Base-by-base conservation (phyloP, 2,329 filamentous ascomycete species). In the Penicillium janthinellum region DNA sequence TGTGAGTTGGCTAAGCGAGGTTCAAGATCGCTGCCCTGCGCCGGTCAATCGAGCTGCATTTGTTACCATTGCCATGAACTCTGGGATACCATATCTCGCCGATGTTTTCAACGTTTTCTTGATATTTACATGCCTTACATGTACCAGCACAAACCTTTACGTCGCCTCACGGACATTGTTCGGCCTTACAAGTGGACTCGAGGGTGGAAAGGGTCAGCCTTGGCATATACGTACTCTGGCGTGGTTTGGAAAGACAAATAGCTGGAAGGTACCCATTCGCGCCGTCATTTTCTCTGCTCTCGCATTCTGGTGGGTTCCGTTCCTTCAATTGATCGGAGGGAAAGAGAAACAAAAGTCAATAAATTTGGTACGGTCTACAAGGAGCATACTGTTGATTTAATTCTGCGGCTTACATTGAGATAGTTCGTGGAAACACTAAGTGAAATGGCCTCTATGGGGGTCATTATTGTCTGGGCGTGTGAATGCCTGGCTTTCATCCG, bases 251-350 rank as follows among this genome's bases (percentile, higher is more conserved):
- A 69, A 64, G 28, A 71, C 70, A 2, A 66, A 71, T 52, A 54
- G 56, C 6, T 58, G 64, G 8, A 57, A 64, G 6, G 76, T 79
- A 7, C 77, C 78, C 0, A 67, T 77, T 51, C 68, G 75, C 1
- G 76, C 78, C 1, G 72, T 79, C 63, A 12, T 63, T 7, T 63
- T 78, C 7, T 65, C 78, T 20, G 20, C 79, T 78, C 1, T 71
- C 75, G 38, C 38, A n/a, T 79, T 80, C 53, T 68, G 71, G 55
- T 80, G 77, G 78, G 72, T 79, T 10, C 78, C 78, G 2, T 79
- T 79, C 49, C 58, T 75, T 77, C 50, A 68, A 79, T 48, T 48
- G 17, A 34, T 25, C 45, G 22, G 6, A 48, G 8, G 31, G 31
- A 22, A 5, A 10, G 45, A 20, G 1, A n/a, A 12, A n/a, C 22